Conservation (phyloP, 768 basidiomycete species). For the Mycena kentingensis region DNA sequence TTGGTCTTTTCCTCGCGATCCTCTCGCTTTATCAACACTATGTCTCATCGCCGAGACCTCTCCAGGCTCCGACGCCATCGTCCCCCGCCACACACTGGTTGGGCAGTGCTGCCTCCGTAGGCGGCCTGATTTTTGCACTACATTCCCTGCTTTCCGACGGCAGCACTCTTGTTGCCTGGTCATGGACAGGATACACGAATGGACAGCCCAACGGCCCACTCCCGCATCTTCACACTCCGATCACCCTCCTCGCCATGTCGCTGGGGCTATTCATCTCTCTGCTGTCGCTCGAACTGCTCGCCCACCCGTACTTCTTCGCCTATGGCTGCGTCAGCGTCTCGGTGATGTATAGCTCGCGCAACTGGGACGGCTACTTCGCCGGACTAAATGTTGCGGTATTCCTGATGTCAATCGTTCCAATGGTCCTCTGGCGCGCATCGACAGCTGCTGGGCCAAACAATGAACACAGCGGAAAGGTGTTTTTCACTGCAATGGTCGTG, state of each 20-base stretch:
- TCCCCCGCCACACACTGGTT: constrained; percentile 24
- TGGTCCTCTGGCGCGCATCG: constrained; percentile 47
- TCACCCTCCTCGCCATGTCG: constrained; percentile 66
- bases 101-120: constrained; percentile 56
- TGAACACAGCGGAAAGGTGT: constrained; percentile 40
- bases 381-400: constrained; percentile 66
- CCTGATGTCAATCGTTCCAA: constrained; percentile 63
- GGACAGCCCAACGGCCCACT: constrained; percentile 64
- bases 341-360: constrained; percentile 56
- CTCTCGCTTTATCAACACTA: constrained; percentile 60
- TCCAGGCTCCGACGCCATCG: constrained; percentile 9
- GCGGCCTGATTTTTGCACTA: constrained; percentile 68
- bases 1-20: constrained; percentile 58
- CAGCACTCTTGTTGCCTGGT: constrained; percentile 81
- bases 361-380: constrained; percentile 73
- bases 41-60: constrained; percentile 38
- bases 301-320: constrained; percentile 54
- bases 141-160: constrained; percentile 76
- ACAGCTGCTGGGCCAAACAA: constrained; percentile 40
- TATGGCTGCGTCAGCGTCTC: constrained; percentile 56
- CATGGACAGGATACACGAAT: constrained; percentile 85
- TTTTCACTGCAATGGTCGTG: constrained; percentile 58
- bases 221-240: constrained; percentile 67
- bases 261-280: constrained; percentile 45
- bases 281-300: constrained; percentile 30